A percentile compares a stretch with the other conserved stretches of the same genome.
Conservation (phyloP, 2,329 filamentous ascomycete genomes). For the Pyrenochaeta sp. region DNA sequence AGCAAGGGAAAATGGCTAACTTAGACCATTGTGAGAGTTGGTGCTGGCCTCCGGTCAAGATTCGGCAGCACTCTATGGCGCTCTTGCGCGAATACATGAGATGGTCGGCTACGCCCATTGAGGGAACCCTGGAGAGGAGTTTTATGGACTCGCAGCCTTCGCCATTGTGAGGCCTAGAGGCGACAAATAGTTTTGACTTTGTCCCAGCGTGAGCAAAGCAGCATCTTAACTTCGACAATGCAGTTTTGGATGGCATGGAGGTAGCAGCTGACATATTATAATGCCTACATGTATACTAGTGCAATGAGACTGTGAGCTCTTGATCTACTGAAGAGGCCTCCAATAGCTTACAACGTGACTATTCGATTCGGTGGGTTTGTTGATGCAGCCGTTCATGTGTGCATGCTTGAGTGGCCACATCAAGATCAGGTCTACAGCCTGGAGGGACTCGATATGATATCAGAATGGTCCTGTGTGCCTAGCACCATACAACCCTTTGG, state of each 20-base stretch:
- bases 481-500: too few relatives aligned
- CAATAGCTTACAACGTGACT: not conserved
- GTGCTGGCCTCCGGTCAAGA: constrained; percentile 22
- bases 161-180: too few relatives aligned
- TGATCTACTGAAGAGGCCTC: not conserved
- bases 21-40: constrained; percentile 23
- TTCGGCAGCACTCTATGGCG: constrained; percentile 7
- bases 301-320: not conserved
- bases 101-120: not conserved
- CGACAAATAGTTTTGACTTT: not conserved
- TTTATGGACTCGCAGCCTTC: too few relatives aligned
- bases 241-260: not conserved
- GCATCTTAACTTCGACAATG: not conserved
- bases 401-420: too few relatives aligned
- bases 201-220: not conserved
- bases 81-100: constrained; percentile 11
- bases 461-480: too few relatives aligned
- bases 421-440: too few relatives aligned
- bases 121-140: not conserved
- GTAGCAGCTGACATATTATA: not conserved
- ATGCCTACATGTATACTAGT: not conserved
- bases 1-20: not conserved
- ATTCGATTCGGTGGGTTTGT: too few relatives aligned
- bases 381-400: too few relatives aligned
- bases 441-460: too few relatives aligned